Evolutionary conservation across 176 grass and related monocot species (phyloP).

Genomic region (Eragrostis nindensis): DNA sequence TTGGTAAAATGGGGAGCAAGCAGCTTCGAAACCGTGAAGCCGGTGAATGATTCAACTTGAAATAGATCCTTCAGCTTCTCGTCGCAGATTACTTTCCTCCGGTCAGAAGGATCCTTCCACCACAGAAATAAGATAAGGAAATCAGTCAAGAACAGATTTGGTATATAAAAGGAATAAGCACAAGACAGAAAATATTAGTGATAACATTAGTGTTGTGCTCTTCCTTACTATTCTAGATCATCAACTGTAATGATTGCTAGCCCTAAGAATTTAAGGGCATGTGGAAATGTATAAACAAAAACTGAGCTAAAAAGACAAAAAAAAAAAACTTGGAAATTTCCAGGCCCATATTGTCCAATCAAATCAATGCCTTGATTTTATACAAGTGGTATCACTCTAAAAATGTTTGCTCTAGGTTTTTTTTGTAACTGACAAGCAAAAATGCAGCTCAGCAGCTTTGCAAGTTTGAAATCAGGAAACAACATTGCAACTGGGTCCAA

Average conservation of each 20-base stretch:
- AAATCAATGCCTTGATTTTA: conserved; percentile 20
- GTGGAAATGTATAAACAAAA: conserved; percentile 17
- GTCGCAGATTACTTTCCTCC: conserved; percentile 94
- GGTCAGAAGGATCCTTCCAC: conserved; percentile 91
- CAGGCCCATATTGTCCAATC: not conserved
- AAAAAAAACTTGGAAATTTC: not conserved
- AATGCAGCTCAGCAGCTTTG: conserved; percentile 14
- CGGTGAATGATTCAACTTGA: conserved; percentile 86
- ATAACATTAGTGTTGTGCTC: not conserved
- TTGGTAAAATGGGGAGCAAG: conserved; percentile 92
- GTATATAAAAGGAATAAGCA: conserved; percentile 13
- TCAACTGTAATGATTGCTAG: conserved; percentile 3
- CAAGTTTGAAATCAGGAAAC: not conserved
- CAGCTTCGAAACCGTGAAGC: conserved; percentile 82
- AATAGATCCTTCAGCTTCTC: conserved; percentile 94
- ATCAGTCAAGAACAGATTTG: conserved; percentile 19
- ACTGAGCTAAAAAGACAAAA: not conserved
- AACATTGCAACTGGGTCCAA: conserved; percentile 1
- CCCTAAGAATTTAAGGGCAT: not conserved
- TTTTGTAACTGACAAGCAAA: not conserved
- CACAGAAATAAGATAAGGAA: conserved; percentile 40
- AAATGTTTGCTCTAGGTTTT: not conserved
- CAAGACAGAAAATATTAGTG: not conserved
- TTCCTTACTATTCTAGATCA: not conserved
- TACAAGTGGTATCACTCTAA: not conserved